phyloP scores from a whole-genome alignment of 306 rosid genomes.

The Vicia sativa region DNA sequence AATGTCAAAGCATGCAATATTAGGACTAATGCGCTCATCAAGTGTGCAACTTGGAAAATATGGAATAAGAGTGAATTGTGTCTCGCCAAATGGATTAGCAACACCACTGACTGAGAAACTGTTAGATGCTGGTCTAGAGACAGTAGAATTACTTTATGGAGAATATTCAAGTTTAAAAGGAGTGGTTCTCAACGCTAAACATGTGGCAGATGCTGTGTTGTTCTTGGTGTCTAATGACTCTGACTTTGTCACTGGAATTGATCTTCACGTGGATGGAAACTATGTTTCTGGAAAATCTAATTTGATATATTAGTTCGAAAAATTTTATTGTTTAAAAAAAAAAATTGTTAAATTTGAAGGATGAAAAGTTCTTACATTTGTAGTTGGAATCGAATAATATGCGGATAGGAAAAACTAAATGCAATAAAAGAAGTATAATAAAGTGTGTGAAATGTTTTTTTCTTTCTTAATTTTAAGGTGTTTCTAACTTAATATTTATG shows the following conservation, averaged over 20 bases:
- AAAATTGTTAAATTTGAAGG: too few species aligned
- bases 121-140: not conserved
- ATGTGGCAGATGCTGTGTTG: conserved; percentile 52
- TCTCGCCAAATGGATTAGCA: conserved; percentile 51
- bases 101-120: conserved; percentile 38
- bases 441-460: too few species aligned
- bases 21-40: conserved; percentile 50
- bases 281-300: not conserved
- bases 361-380: too few species aligned
- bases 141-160: not conserved
- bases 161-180: conserved; percentile 41
- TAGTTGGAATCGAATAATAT: too few species aligned
- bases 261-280: conserved; percentile 43
- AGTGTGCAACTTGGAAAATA: conserved; percentile 50
- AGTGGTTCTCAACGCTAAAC: conserved; percentile 34
- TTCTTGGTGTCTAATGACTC: conserved; percentile 45
- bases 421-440: too few species aligned
- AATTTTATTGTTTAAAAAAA: too few species aligned
- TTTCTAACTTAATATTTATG: too few species aligned
- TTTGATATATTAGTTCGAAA: too few species aligned
- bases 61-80: conserved; percentile 60
- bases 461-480: too few species aligned
- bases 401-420: too few species aligned
- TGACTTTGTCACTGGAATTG: conserved; percentile 48
- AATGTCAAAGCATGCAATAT: conserved; percentile 59